Evolutionary conservation across 1,284 basidiomycete species (phyloP).

Genomic region (Tilletiopsis washingtonensis): DNA sequence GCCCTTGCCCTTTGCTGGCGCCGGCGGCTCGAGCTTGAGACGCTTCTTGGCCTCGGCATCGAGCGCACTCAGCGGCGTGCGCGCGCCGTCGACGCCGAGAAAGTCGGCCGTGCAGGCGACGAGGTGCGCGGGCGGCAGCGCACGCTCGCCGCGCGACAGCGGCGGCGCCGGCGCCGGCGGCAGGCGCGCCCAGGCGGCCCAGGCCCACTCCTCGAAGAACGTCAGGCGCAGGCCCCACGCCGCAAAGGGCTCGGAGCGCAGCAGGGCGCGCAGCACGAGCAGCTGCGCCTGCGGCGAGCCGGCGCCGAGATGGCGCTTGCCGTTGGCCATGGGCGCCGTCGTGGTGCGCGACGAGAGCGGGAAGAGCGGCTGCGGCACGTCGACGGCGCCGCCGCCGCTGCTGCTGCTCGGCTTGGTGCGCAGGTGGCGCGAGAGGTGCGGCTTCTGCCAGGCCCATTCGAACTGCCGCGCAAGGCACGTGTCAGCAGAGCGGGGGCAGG

Average conservation of each 20-base stretch:
- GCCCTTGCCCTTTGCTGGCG: conserved; percentile 1
- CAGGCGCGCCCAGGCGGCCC: conserved; percentile 16
- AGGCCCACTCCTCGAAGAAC: conserved; percentile 40
- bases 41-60: neutral
- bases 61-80: conserved; percentile 1
- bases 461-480: conserved; percentile 55
- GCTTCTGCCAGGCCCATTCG: conserved; percentile 88
- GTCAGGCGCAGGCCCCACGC: conserved; percentile 37
- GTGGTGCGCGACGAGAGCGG: neutral
- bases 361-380: conserved; percentile 5
- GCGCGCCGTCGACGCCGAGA: conserved; percentile 28
- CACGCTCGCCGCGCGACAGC: neutral
- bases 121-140: neutral
- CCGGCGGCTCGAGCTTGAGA: neutral
- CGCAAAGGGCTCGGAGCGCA: conserved; percentile 39
- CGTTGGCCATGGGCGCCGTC: neutral
- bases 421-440: conserved; percentile 52
- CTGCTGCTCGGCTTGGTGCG: conserved; percentile 9
- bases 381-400: neutral
- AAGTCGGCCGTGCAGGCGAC: conserved; percentile 32
- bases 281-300: conserved; percentile 32
- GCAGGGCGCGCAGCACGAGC: conserved; percentile 39
- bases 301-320: neutral
- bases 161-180: neutral
- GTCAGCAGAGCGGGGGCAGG: neutral